Base-by-base conservation (phyloP, 352 stramenopile species). In the Plasmopara halstedii region DNA sequence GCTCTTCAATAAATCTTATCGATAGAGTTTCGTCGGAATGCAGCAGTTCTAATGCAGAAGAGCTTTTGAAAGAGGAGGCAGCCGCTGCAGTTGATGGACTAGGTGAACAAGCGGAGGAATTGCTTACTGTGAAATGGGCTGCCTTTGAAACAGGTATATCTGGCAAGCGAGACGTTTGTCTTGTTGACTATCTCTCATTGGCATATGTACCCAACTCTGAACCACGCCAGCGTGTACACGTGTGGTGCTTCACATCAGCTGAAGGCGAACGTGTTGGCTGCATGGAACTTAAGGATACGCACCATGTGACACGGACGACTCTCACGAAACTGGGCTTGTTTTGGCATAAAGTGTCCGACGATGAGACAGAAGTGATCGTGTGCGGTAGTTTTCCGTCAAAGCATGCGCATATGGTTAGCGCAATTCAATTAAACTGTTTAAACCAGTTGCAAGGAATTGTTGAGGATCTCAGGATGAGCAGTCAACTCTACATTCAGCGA, bases 181-280 rank as follows among this genome's bases (percentile, higher is more conserved):
- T 90, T 31, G 54, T 90, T 21, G 78, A 90, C 63, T 85, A 85
- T 38, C 44, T 83, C 7, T 85, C 71, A 6, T 66, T 78, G 35
- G 73, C 75, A n/a, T 70, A 63, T 26, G 53, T 89, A 11, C 74
- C 74, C 0, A 74, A 81, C 56, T 73, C 72, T 18, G 67, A 83
- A 8, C 62, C 67, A 41, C 47, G 76, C 6, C 59, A 83, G 45
- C 56, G 59, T 18, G 64, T 88, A 15, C 67, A 85, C 46, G 49
- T 86, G 40, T 90, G 78, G 78, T 87, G 75, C 58, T 81, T 88
- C 32, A 85, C 78, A 31, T 81, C 75, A 18, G 68, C 67, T 15
- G 75, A 86, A 15, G 78, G 78, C 13, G 69, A 83, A n/a, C 70
- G 67, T 40, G 76, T 90, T n/a, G 78, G 78, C 35, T 90, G 78